These are phyloP conservation scores for Colletotrichum sp. DNA, from an alignment of 2,329 filamentous ascomycete genomes.

Conservation along the genomic window DNA sequence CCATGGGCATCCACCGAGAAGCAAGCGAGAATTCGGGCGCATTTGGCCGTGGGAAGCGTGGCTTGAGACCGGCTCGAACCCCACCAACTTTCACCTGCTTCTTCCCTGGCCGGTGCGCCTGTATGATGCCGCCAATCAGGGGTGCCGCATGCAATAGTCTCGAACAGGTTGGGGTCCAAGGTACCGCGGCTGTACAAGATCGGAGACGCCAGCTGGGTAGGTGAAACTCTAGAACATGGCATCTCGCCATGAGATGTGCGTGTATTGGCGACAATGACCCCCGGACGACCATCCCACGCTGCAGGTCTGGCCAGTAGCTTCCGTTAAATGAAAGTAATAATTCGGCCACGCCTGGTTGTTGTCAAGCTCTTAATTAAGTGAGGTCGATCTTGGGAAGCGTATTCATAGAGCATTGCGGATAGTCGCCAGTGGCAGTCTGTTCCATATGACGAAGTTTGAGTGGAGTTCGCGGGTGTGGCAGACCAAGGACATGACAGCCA, in stretches of 20 bases:
- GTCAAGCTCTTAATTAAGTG: background rate
- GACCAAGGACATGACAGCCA: background rate
- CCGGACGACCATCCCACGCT: constrained; percentile 1
- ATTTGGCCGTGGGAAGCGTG: background rate
- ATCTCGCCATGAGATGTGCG: background rate
- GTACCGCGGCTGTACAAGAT: background rate
- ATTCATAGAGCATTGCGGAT: background rate
- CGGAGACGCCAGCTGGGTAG: background rate
- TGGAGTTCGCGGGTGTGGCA: constrained; percentile 3
- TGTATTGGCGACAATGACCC: background rate
- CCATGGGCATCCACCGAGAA: background rate
- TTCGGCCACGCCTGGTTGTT: background rate
- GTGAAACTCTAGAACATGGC: background rate
- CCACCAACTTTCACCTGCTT: constrained; percentile 2
- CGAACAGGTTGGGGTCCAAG: background rate
- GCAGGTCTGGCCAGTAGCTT: background rate
- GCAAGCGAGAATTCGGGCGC: constrained; percentile 15
- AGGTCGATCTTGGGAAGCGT: background rate
- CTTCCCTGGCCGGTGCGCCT: background rate
- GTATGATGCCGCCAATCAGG: constrained; percentile 7
- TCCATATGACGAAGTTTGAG: constrained; percentile 3
- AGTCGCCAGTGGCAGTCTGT: background rate
- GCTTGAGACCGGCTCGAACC: background rate
- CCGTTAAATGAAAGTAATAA: background rate
- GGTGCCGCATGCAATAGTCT: background rate